Base-by-base conservation (phyloP, 306 rosid species). In the Cicer judaicum region DNA sequence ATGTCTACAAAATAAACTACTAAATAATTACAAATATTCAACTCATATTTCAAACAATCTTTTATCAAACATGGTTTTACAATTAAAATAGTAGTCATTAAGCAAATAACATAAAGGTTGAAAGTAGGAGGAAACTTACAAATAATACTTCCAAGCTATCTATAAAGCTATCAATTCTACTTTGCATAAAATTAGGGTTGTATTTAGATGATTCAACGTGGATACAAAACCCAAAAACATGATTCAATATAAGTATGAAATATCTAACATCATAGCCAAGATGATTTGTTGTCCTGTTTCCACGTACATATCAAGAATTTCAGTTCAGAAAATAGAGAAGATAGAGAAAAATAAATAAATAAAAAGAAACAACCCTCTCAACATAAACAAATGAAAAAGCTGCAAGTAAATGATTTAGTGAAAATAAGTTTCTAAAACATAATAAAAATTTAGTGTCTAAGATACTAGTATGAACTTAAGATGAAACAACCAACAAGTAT, bases 221-320 rank as follows among this genome's bases (percentile, higher is more conserved):
- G 84, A 93, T 90, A 83, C 89, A 86, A 77, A 85, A 93, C 14
- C 98, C 95, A 77, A 81, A 86, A 43, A 90, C 79, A 15, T 88
- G 85, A 73, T 79, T 84, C 24, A 92, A 84, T 65, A 79, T 12
- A 78, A 90, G 85, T 5, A 85, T 5, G 80, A 88, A 75, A 79
- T 88, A 89, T 64, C 87, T 65, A 62, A 93, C 98, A 73, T 73
- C 79, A 89, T 93, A 93, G 64, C 98, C 96, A 83, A 90, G 98
- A 87, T 93, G 98, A 87, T 93, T 93, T 87, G 86, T 88, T 67
- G 94, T 90, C 86, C 96, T 92, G 79, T 68, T 76, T 77, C 36
- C 69, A 81, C 14, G 61, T 48, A 82, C 55, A 66, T 10, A 70
- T 13, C 8, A 48, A 47, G 44, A 81, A 64, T 41, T 63, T 57